phyloP scores from a whole-genome alignment of 202 grass and related monocot species.

The Musa balbisiana region DNA sequence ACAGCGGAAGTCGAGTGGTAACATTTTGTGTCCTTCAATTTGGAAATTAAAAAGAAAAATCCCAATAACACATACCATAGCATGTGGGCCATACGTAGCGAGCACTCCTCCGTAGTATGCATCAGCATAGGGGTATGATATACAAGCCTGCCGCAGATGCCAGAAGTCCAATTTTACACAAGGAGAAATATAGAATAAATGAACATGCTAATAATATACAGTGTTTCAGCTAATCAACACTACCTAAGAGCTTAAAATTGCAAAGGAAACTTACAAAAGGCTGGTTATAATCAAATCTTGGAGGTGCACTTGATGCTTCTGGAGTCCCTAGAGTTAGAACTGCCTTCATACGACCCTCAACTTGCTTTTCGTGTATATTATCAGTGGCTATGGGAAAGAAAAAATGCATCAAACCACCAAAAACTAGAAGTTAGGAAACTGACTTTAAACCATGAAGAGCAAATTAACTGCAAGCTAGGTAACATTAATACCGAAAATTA shows the following conservation, averaged over 20 bases:
- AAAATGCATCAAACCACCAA: background rate
- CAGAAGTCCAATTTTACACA: background rate
- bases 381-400: slow-evolving; percentile 23
- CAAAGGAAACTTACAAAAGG: slow-evolving; percentile 48
- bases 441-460: background rate
- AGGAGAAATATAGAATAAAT: background rate
- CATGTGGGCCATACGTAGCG: slow-evolving; percentile 18
- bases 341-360: slow-evolving; percentile 63
- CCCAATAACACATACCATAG: slow-evolving; percentile 7
- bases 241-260: background rate
- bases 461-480: background rate
- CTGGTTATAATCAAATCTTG: slow-evolving; percentile 52
- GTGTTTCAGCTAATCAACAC: background rate
- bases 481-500: background rate
- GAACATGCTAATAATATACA: background rate
- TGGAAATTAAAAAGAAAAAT: background rate
- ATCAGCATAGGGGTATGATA: slow-evolving; percentile 23
- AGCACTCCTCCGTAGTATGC: slow-evolving; percentile 21
- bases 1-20: background rate
- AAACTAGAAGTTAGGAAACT: background rate
- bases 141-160: slow-evolving; percentile 5
- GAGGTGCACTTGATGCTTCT: slow-evolving; percentile 37
- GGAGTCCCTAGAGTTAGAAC: slow-evolving; percentile 53
- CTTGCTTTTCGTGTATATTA: slow-evolving; percentile 39
- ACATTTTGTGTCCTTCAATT: background rate